These are phyloP conservation scores for Apiotrichum laibachii DNA, from an alignment of 1,284 basidiomycete genomes.

Conservation along the genomic window DNA sequence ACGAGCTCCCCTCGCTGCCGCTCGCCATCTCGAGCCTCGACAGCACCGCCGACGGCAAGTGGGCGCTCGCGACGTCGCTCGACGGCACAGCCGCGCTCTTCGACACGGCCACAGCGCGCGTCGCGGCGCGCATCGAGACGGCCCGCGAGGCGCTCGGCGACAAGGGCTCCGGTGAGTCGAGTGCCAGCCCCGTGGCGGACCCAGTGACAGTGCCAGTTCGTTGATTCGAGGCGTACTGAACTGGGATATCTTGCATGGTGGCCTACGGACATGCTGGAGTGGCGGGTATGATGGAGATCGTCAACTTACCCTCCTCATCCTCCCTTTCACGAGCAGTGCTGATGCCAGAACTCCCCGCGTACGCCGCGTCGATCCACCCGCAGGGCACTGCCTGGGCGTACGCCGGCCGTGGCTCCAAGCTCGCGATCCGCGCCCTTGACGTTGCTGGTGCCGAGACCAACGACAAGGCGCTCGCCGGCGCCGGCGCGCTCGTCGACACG, in stretches of 20 bases:
- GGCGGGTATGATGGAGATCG: no score
- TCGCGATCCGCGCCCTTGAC: constrained; percentile 48
- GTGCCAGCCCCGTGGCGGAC: no score
- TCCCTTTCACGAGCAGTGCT: no score
- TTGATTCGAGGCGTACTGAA: no score
- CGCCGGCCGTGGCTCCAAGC: constrained; percentile 69
- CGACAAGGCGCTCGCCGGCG: constrained; percentile 56
- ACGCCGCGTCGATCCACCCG: constrained; percentile 76
- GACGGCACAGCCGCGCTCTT: constrained; percentile 73
- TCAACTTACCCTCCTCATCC: no score
- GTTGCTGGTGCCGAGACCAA: constrained; percentile 58
- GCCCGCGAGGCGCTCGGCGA: constrained; percentile 56
- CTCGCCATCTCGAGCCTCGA: constrained; percentile 72
- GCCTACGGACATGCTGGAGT: background rate
- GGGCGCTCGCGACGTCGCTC: constrained; percentile 70
- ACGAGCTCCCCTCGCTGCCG: constrained; percentile 65
- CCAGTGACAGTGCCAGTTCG: no score
- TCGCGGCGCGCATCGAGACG: constrained; percentile 61
- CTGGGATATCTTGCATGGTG: no score
- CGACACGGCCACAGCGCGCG: constrained; percentile 52
- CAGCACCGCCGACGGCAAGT: constrained; percentile 61
- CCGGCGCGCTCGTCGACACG: constrained; percentile 56
- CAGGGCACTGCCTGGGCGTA: constrained; percentile 69
- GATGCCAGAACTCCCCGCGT: constrained; percentile 57
- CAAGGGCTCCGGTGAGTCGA: constrained; percentile 63